Evolutionary conservation across 106 monocot species (phyloP).

Genomic region (Dendrobium chrysotoxum): DNA sequence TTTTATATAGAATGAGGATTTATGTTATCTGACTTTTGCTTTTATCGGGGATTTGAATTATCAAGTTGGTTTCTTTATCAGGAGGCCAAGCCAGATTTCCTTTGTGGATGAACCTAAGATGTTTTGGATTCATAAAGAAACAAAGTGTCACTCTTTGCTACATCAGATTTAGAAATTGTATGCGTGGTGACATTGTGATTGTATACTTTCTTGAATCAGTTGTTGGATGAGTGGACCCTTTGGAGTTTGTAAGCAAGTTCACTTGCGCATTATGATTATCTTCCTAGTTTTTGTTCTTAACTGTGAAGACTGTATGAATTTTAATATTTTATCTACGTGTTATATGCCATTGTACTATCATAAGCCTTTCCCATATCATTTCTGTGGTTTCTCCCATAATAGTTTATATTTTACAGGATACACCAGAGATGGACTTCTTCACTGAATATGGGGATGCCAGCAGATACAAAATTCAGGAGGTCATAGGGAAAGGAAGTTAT

Average conservation of each 20-base stretch:
- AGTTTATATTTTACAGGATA: conserved; percentile 13
- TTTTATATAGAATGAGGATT: no score
- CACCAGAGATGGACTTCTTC: conserved; percentile 36
- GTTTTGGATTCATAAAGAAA: no score
- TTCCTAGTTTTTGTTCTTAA: no score
- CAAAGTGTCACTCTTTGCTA: no score
- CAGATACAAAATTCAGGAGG: conserved; percentile 39
- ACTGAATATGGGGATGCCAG: conserved; percentile 30
- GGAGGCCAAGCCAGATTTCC: not conserved
- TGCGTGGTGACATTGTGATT: not conserved
- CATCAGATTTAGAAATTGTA: not conserved
- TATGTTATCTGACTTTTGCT: no score
- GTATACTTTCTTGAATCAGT: not conserved
- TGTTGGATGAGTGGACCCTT: not conserved
- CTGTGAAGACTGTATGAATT: no score
- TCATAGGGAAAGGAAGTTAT: conserved; percentile 40
- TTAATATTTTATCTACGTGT: no score
- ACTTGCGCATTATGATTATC: not conserved
- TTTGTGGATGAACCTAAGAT: not conserved
- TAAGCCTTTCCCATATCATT: no score
- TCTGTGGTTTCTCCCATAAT: no score
- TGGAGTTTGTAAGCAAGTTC: not conserved
- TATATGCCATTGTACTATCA: no score
- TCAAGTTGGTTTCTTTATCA: not conserved
- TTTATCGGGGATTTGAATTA: not conserved